A percentile compares a stretch with the other conserved stretches of the same genome.
Evolutionary conservation across 2,329 filamentous ascomycete species (phyloP).

Genomic region (Botrytis byssoidea): DNA sequence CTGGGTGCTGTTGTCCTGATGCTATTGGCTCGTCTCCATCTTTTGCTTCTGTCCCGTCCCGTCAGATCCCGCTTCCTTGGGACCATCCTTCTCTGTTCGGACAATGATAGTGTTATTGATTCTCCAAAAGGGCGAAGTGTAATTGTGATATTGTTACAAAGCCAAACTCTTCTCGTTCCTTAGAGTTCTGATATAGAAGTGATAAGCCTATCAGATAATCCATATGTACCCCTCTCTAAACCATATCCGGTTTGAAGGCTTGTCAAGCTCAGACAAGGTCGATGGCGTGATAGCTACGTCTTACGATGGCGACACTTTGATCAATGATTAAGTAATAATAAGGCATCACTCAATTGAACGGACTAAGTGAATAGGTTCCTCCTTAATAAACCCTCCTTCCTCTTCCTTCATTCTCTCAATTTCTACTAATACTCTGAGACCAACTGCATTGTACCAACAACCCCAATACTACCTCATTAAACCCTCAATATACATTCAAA

Average conservation of each 20-base stretch:
- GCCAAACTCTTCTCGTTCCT: background rate
- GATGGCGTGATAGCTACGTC: constrained; percentile 20
- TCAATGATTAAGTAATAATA: constrained; percentile 16
- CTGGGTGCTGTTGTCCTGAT: background rate
- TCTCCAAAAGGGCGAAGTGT: background rate
- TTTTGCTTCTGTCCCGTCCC: background rate
- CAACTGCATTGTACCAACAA: background rate
- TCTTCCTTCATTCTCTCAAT: background rate
- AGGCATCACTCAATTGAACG: background rate
- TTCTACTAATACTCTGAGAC: background rate
- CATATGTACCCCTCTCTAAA: constrained; percentile 20
- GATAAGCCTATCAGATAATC: constrained; percentile 5
- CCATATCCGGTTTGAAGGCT: constrained; percentile 5
- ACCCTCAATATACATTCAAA: constrained; percentile 14
- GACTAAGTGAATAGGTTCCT: background rate
- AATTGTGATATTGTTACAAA: background rate
- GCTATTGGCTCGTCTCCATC: background rate
- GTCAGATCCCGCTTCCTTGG: background rate
- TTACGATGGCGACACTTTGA: constrained; percentile 17
- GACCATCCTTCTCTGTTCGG: background rate
- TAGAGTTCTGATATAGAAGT: background rate
- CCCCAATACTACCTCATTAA: background rate
- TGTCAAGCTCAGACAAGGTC: constrained; percentile 5
- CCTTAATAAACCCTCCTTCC: background rate
- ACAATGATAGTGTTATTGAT: background rate